These are phyloP conservation scores for Deinandra increscens DNA, from an alignment of 129 eudicot genomes.

Conservation along the genomic window DNA sequence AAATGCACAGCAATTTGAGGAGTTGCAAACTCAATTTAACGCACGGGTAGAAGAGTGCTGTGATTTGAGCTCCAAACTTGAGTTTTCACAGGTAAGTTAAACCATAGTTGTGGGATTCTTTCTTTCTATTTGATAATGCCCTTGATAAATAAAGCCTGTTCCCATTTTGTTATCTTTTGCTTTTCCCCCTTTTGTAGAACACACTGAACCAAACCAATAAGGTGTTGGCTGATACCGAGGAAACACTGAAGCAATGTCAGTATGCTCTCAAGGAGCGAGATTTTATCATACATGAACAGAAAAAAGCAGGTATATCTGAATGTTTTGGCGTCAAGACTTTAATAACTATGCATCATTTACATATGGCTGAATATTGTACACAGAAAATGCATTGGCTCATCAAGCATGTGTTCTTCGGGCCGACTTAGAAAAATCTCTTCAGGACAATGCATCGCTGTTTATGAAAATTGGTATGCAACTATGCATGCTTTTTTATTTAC, in stretches of 20 bases:
- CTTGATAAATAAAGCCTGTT: not conserved
- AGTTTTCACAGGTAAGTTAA: constrained; percentile 61
- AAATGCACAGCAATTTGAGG: constrained; percentile 16
- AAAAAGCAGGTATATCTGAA: constrained; percentile 68
- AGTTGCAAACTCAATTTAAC: constrained; percentile 20
- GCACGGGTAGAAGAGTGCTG: constrained; percentile 55
- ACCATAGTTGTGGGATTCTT: constrained; percentile 1
- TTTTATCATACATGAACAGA: constrained; percentile 79
- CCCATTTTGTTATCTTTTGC: not conserved
- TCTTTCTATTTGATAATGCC: not conserved
- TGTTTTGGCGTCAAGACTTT: not conserved
- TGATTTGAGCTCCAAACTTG: constrained; percentile 63
- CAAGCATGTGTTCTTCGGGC: constrained; percentile 88
- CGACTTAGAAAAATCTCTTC: constrained; percentile 80
- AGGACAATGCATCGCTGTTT: constrained; percentile 77
- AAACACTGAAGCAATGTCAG: constrained; percentile 57
- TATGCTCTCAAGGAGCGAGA: constrained; percentile 80
- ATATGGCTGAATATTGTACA: constrained; percentile 20
- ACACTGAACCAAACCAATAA: constrained; percentile 57
- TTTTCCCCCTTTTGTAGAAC: constrained; percentile 36
- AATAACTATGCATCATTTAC: not conserved
- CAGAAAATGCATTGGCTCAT: constrained; percentile 87
- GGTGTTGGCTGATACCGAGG: constrained; percentile 63
- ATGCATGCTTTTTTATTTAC: constrained; percentile 13
- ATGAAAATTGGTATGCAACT: constrained; percentile 83